Base-by-base conservation (phyloP, 2,329 filamentous ascomycete genomes). In the Canariomyces notabilis region DNA sequence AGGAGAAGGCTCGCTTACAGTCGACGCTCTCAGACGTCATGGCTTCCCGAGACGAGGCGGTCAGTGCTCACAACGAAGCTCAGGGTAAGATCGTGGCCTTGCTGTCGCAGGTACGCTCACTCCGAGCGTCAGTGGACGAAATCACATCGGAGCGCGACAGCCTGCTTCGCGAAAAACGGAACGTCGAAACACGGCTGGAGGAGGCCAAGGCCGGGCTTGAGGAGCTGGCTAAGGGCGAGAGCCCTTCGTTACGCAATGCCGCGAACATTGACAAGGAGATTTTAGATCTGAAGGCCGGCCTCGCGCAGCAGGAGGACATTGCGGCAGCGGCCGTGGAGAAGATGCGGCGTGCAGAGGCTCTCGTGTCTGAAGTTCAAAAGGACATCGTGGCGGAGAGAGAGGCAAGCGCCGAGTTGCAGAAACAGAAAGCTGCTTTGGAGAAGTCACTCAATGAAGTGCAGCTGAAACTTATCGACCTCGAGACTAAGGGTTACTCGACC, bases 401-500 rank as follows among this genome's bases (percentile, higher is more conserved):
- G 62, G 78, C 79, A 26, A 89, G 83, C 58, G 81, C 85, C 5
- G 80, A 86, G 56, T 74, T 97, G 45, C 88, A 93, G 65, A 90
- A 90, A 64, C 88, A 95, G 56, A 97, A 96, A 71, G 87, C 87
- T 3, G 78, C 78, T 1, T 72, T 98, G 34, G 93, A 97, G 71
- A 96, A 95, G 73, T 81, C 79, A 44, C 74, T 95, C 41, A 95
- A 90, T 65, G 91, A 98, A 65, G 76, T 91, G 20, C 91, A 97
- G 67, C 79, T 97, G 43, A 83, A 83, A 61, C 80, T 95, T 46
- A 85, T 98, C 42, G 93, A 97, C 63, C 76, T 97, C 7, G 91
- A 98, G 71, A 97, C 93, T 35, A 97, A 97, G 73, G 89, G 90
- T 43, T 97, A 95, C 69, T 93, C 90, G 16, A 94, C 85, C 55